A percentile compares a stretch with the other conserved stretches of the same genome.
These are phyloP conservation scores for Funneliformis mosseae DNA, from an alignment of 192 early-diverging fungal species.

Conservation along the genomic window DNA sequence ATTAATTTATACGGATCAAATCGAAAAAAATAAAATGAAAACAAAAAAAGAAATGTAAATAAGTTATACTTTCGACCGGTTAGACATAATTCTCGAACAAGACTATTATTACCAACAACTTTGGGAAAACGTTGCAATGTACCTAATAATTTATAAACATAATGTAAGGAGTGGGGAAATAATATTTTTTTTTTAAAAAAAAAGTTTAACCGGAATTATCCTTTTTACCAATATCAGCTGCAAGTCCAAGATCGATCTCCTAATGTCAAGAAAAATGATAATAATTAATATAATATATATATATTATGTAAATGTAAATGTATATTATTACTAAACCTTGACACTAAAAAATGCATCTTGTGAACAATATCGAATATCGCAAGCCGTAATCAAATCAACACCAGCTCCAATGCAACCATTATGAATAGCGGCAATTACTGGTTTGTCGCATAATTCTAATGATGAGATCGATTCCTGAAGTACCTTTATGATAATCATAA, in stretches of 20 bases:
- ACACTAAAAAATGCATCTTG: slow-evolving; percentile 82
- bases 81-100: slow-evolving; percentile 88
- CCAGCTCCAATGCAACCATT: slow-evolving; percentile 84
- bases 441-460: slow-evolving; percentile 83
- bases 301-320: neutral
- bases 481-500: slow-evolving; percentile 17
- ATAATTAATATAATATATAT: neutral
- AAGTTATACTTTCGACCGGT: slow-evolving; percentile 69
- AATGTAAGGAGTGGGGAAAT: neutral
- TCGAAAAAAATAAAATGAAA: too few relatives aligned
- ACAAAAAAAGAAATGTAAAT: neutral
- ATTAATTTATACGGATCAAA: neutral
- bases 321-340: slow-evolving; percentile 54
- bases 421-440: slow-evolving; percentile 89
- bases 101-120: slow-evolving; percentile 86
- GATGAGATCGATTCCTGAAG: slow-evolving; percentile 73
- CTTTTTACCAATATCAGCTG: slow-evolving; percentile 77
- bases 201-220: neutral
- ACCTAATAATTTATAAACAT: slow-evolving; percentile 35
- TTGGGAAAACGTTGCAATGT: slow-evolving; percentile 96
- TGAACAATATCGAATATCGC: slow-evolving; percentile 85
- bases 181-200: neutral
- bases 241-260: slow-evolving; percentile 93
- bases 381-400: slow-evolving; percentile 87
- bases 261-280: slow-evolving; percentile 24